Conservation (phyloP, 345 rosid species). For the Cardiospermum halicacabum region DNA sequence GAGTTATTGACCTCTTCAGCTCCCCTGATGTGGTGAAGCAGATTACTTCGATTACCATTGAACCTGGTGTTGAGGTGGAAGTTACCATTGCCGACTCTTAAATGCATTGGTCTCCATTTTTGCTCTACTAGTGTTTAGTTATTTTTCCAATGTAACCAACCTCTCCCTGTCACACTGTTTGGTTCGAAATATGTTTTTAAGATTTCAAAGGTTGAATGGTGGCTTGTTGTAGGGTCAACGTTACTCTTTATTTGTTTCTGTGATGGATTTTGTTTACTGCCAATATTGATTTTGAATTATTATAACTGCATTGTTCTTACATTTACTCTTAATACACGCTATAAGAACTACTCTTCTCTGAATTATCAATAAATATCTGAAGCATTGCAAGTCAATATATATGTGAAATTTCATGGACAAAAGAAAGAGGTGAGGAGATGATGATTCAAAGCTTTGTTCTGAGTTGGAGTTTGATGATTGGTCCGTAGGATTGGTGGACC, state of each 20-base stretch:
- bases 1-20: slow-evolving; percentile 71
- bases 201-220: slow-evolving; percentile 3
- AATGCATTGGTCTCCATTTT: slow-evolving; percentile 7
- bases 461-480: slow-evolving; percentile 27
- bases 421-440: too few species aligned
- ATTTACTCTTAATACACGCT: too few species aligned
- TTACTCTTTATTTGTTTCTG: slow-evolving; percentile 7
- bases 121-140: slow-evolving; percentile 6
- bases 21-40: slow-evolving; percentile 76
- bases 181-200: slow-evolving; percentile 9
- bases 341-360: too few species aligned
- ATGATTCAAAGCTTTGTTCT: slow-evolving; percentile 5
- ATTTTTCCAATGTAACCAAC: not conserved
- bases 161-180: slow-evolving; percentile 1
- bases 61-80: slow-evolving; percentile 76
- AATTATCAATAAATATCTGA: too few species aligned
- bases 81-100: slow-evolving; percentile 62
- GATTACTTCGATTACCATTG: slow-evolving; percentile 69
- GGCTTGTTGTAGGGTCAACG: slow-evolving; percentile 11
- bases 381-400: too few species aligned
- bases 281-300: not conserved
- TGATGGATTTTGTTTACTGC: slow-evolving; percentile 19
- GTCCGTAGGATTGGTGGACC: slow-evolving; percentile 25
- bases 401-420: too few species aligned
- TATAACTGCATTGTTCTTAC: not conserved